Base-by-base conservation (phyloP, 2,329 filamentous ascomycete species). In the Cladosporium sp. region DNA sequence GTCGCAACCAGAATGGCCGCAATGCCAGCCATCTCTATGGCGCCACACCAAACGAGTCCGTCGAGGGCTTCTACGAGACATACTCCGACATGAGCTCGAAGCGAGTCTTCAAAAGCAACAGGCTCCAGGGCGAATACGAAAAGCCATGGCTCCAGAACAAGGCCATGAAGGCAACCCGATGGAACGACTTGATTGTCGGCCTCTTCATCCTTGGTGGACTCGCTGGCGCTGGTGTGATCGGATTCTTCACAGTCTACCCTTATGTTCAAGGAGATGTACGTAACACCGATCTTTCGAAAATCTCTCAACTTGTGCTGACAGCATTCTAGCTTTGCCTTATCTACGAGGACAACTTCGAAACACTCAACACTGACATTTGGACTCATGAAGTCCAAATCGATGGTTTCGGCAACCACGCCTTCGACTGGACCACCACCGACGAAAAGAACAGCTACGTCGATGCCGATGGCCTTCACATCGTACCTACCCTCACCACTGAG, bases 391-490 rank as follows among this genome's bases (percentile, higher is more conserved):
- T 84, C 34, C 79, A 71, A 49, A 55, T 67, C 21, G 65, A 64
- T 24, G 69, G 69, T n/a, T 71, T 68, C 38, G 69, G 82, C 59
- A 82, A 79, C n/a, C 82, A 82, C 18, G 78, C 80, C 41, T 86
- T 86, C 71, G 84, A 86, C 76, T 85, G 83, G 84, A 85, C 84
- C 0, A 86, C 84, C 6, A 77, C 74, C 3, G 82, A 84, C 68
- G 68, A 75, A 0, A 73, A 72, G 62, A 86, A 86, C 73, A 75
- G 80, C 15, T 86, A 81, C 71, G 76, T 81, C 41, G 81, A 85
- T 70, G 74, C 70, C 0, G 74, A 81, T 30, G 83, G 83, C n/a
- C 78, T 86, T 49, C 83, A 85, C 73, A 85, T 86, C 60, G 80
- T 84, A n/a, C 84, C 84, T 8, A 86, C 84, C 0, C 74, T 86